Evolutionary conservation across 225 moss, liverwort and hornwort genomes (phyloP).

Genomic region (Marchantia paleacea): DNA sequence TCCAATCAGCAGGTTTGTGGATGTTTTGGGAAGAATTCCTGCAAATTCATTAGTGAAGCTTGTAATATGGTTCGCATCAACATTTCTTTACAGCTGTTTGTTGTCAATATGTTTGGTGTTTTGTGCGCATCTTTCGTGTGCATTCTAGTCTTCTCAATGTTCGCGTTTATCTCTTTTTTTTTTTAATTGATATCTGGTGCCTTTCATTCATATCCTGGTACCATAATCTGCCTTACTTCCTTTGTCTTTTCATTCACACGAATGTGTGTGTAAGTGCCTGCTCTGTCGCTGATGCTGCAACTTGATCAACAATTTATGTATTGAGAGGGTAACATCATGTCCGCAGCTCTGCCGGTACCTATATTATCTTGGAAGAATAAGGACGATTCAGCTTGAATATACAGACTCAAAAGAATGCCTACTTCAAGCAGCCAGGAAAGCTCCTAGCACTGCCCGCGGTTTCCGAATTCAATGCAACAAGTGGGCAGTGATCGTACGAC

Average conservation of each 20-base stretch:
- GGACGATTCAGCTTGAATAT: constrained; percentile 93
- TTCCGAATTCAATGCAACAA: constrained; percentile 96
- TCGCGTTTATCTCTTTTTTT: too few species aligned
- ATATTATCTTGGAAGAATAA: constrained; percentile 88
- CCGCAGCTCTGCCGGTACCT: constrained; percentile 89
- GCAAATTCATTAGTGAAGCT: background rate
- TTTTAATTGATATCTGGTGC: too few species aligned
- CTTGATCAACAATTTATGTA: background rate
- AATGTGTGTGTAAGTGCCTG: background rate
- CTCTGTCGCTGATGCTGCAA: background rate
- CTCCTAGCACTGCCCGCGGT: constrained; percentile 82
- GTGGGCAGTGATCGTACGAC: constrained; percentile 94
- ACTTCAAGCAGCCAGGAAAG: constrained; percentile 90
- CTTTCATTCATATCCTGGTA: too few species aligned
- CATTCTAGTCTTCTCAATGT: background rate
- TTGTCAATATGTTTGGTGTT: background rate
- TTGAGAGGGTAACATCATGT: background rate
- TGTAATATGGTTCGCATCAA: background rate
- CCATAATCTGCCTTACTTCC: background rate
- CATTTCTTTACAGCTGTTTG: background rate
- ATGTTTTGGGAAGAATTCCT: background rate
- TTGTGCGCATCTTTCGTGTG: background rate
- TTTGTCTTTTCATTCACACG: background rate
- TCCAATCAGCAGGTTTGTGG: constrained; percentile 79
- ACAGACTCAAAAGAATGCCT: constrained; percentile 97